Evolutionary conservation across 1,284 basidiomycete species (phyloP), one percentile per base, ranked within the genome.

Genomic region (Ceratobasidium sp.): DNA sequence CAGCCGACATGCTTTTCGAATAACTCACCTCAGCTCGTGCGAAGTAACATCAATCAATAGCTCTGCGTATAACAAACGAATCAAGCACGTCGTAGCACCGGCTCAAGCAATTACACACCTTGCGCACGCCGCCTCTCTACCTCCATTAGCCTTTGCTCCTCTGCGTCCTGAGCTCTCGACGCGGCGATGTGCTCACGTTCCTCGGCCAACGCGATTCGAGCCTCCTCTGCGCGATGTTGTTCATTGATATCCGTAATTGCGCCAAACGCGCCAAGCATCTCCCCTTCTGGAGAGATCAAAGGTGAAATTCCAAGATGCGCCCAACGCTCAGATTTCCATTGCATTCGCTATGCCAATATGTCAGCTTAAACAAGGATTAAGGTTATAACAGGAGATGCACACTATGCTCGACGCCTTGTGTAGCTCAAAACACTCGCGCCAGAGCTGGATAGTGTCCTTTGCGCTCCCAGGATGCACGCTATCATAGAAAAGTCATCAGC

Each of bases 41-140:
- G 79, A 80, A 14, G 79, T 80, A 22, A 80, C 79, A 49, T 80
- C 79, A 22, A 80, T 79, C 22, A 80, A 73, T 31, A 80, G 76
- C 74, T 80, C 79, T 79, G 53, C 8, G 43, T 13, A 39, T 27
- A n/a, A n/a, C n/a, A n/a, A n/a, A n/a, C n/a, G n/a, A n/a, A n/a
- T n/a, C n/a, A n/a, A n/a, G n/a, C n/a, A n/a, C n/a, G n/a, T n/a
- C n/a, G n/a, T n/a, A n/a, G n/a, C n/a, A n/a, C 13, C 14, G 63
- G 51, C 29, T 61, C 9, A 27, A 5, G 49, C 31, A 54, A 24
- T 37, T 49, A 19, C 54, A 48, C 66, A 79, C 79, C 79, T 77
- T 80, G 79, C 19, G 76, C 78, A 37, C 79, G 74, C 43, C 79
- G 74, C 53, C 79, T 76, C 65, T 79, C 78, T 37, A 79, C 79